phyloP scores from a whole-genome alignment of 306 rosid genomes.

The Styphnolobium japonicum region DNA sequence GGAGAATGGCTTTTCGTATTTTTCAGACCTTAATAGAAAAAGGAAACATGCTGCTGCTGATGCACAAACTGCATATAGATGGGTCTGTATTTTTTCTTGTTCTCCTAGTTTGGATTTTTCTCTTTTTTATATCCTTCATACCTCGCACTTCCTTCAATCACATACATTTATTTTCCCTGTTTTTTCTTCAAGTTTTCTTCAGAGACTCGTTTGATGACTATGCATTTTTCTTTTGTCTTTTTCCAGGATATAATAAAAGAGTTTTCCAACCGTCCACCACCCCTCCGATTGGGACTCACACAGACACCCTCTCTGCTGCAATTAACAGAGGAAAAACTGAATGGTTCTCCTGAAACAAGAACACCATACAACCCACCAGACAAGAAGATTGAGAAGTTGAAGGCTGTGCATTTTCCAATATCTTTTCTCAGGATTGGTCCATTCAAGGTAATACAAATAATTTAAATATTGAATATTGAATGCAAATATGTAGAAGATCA shows the following conservation, averaged over 20 bases:
- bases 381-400: slow-evolving; percentile 26
- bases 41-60: too few relatives aligned
- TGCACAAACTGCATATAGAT: too few relatives aligned
- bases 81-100: too few relatives aligned
- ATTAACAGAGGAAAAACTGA: neutral
- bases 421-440: slow-evolving; percentile 37
- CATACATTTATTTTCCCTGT: neutral
- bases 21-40: too few relatives aligned
- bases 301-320: slow-evolving; percentile 15
- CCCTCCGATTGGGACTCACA: slow-evolving; percentile 37
- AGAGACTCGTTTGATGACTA: neutral
- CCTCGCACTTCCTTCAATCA: neutral
- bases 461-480: neutral
- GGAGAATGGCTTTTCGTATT: too few relatives aligned
- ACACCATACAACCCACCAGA: neutral
- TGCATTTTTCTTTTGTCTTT: neutral
- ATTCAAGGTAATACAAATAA: slow-evolving; percentile 41
- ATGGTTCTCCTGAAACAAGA: neutral
- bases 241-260: too few relatives aligned
- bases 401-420: slow-evolving; percentile 40
- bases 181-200: too few relatives aligned
- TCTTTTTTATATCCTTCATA: neutral
- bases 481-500: neutral
- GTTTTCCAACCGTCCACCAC: neutral
- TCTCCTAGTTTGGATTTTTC: too few relatives aligned